A percentile compares a stretch with the other conserved stretches of the same genome.
These are phyloP conservation scores for Phytopythium vexans DNA, from an alignment of 352 stramenopile genomes.

Conservation along the genomic window DNA sequence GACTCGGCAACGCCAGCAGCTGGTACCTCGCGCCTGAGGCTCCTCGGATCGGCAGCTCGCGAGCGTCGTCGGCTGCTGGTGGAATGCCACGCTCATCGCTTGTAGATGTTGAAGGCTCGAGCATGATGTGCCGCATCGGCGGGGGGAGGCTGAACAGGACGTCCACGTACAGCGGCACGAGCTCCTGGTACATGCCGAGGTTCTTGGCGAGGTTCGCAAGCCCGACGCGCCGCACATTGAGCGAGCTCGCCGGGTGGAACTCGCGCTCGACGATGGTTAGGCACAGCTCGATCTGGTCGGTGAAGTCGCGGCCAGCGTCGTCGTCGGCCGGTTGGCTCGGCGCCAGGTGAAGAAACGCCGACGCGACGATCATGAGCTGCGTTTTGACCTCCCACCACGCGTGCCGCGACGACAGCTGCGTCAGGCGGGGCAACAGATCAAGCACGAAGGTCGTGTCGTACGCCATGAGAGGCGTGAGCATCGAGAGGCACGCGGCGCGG, in stretches of 20 bases:
- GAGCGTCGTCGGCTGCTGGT: slow-evolving; percentile 9
- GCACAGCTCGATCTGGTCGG: slow-evolving; percentile 65
- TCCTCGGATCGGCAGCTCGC: slow-evolving; percentile 49
- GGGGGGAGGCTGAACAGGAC: slow-evolving; percentile 63
- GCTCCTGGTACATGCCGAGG: slow-evolving; percentile 62
- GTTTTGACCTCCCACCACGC: slow-evolving; percentile 87
- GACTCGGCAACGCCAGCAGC: slow-evolving; percentile 32
- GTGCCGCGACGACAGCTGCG: slow-evolving; percentile 49
- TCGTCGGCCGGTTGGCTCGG: slow-evolving; percentile 7
- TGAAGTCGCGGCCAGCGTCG: slow-evolving; percentile 36
- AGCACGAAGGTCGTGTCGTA: slow-evolving; percentile 22
- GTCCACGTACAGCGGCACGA: slow-evolving; percentile 75
- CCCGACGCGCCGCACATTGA: slow-evolving; percentile 64
- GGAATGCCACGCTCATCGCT: not conserved
- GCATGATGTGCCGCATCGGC: slow-evolving; percentile 32
- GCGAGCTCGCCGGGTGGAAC: slow-evolving; percentile 46
- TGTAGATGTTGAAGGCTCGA: slow-evolving; percentile 8
- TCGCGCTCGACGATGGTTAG: slow-evolving; percentile 74
- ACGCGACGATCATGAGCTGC: slow-evolving; percentile 50
- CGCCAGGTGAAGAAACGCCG: not conserved
- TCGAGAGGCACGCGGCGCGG: slow-evolving; percentile 69
- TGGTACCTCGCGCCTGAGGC: slow-evolving; percentile 49
- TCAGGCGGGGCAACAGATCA: slow-evolving; percentile 63
- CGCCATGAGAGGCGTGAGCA: slow-evolving; percentile 53
- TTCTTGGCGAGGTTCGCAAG: slow-evolving; percentile 55